Percentiles rank a stretch among this genome's conserved stretches.
These are phyloP conservation scores for Farysia itapuensis DNA, from an alignment of 1,284 basidiomycete genomes.

Conservation along the genomic window DNA sequence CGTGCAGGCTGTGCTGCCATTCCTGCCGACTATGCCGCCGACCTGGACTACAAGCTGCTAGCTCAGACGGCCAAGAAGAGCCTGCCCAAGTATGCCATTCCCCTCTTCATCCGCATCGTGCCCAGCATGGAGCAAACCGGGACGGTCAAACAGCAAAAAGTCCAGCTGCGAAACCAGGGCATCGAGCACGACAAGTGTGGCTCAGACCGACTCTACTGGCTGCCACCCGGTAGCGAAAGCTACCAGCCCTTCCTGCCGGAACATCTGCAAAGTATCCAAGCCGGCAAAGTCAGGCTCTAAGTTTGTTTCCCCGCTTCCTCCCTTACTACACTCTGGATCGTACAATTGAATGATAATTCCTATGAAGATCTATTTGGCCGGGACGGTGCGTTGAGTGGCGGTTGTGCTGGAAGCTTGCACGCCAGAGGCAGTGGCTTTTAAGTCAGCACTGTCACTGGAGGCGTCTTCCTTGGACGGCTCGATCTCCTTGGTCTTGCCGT, in stretches of 20 bases:
- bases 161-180: constrained; percentile 56
- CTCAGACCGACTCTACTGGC: constrained; percentile 43
- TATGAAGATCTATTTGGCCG: no score
- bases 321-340: no score
- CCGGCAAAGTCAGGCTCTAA: constrained; percentile 46
- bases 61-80: constrained; percentile 42
- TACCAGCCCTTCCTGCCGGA: constrained; percentile 42
- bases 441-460: background rate
- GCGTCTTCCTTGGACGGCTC: constrained; percentile 3
- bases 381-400: no score
- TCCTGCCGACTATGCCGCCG: constrained; percentile 18
- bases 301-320: no score
- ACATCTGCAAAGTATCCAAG: constrained; percentile 38
- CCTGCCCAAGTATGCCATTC: constrained; percentile 60
- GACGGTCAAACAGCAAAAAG: constrained; percentile 59
- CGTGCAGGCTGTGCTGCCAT: constrained; percentile 60
- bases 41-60: constrained; percentile 50
- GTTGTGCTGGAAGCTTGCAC: background rate
- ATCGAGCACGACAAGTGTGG: constrained; percentile 53
- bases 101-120: constrained; percentile 58
- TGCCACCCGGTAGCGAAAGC: constrained; percentile 40
- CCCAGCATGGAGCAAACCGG: constrained; percentile 52
- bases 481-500: constrained; percentile 1
- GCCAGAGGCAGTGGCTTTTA: background rate
- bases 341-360: no score